Conservation (phyloP, 441 rosid genomes). For the Cnidoscolus chayamansa region DNA sequence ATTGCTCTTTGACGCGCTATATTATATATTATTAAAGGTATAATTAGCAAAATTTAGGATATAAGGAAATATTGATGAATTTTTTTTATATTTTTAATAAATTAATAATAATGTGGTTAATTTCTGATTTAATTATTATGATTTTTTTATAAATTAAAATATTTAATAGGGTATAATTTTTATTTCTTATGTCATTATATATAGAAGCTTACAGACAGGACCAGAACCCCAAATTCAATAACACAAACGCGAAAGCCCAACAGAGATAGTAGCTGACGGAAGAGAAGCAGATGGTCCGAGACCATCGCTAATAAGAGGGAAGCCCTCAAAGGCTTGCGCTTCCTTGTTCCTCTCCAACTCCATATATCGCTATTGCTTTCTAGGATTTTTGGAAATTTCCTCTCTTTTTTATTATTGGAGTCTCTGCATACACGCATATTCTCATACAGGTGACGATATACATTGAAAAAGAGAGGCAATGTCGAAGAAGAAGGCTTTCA, state of each 20-base stretch:
- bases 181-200: too few relatives aligned
- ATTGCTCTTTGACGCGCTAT: too few relatives aligned
- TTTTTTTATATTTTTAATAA: too few relatives aligned
- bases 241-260: not conserved
- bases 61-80: too few relatives aligned
- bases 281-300: not conserved
- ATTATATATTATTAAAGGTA: too few relatives aligned
- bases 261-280: not conserved
- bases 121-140: too few relatives aligned
- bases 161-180: too few relatives aligned
- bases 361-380: not conserved
- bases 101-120: too few relatives aligned
- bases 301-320: constrained; percentile 1
- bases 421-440: not conserved
- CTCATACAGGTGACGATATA: not conserved
- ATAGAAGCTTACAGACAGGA: too few relatives aligned
- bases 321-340: not conserved
- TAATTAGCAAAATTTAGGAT: too few relatives aligned
- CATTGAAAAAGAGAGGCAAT: constrained; percentile 20
- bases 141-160: too few relatives aligned
- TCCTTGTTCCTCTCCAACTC: not conserved
- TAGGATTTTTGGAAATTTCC: not conserved
- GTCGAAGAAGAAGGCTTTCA: constrained; percentile 76
- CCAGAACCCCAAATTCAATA: too few relatives aligned
- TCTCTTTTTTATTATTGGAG: not conserved